Evolutionary conservation across 2,329 filamentous ascomycete species (phyloP).

Genomic region (Phaeosphaeria sp.): DNA sequence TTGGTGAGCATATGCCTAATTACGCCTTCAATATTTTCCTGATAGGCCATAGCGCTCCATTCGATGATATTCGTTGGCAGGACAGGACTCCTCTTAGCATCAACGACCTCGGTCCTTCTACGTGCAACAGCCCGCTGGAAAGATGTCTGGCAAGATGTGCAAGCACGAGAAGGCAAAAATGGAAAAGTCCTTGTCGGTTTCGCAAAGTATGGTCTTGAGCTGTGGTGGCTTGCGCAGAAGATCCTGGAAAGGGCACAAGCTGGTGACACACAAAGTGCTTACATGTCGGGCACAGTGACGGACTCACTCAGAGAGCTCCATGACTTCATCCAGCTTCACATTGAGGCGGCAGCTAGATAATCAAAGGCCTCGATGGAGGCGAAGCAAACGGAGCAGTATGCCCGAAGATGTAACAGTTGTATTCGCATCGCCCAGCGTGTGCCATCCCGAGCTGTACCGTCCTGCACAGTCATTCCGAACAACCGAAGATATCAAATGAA

Average conservation of each 20-base stretch:
- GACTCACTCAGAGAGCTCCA: slow-evolving; percentile 15
- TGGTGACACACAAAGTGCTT: slow-evolving; percentile 3
- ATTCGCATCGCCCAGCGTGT: too few species aligned
- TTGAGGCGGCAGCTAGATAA: not conserved
- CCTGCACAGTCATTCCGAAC: too few species aligned
- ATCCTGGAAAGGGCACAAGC: slow-evolving; percentile 5
- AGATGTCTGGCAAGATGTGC: slow-evolving; percentile 13
- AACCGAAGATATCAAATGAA: too few species aligned
- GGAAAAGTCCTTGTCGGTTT: slow-evolving; percentile 10
- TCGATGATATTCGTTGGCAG: slow-evolving; percentile 12
- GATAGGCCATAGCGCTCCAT: slow-evolving; percentile 5
- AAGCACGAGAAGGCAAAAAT: not conserved
- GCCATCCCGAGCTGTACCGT: too few species aligned
- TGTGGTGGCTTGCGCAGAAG: slow-evolving; percentile 23
- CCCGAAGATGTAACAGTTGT: too few species aligned
- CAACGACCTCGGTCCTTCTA: slow-evolving; percentile 2
- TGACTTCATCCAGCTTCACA: slow-evolving; percentile 3
- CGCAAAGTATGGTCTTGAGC: slow-evolving; percentile 15
- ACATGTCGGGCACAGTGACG: slow-evolving; percentile 10
- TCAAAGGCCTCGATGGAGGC: too few species aligned
- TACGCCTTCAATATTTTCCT: not conserved
- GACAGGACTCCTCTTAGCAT: slow-evolving; percentile 3
- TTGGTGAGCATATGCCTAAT: slow-evolving; percentile 7
- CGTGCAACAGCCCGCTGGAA: slow-evolving; percentile 24
- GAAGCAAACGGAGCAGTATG: too few species aligned